Conservation (phyloP, 257 asterid genomes). For the Verbascum thapsus region DNA sequence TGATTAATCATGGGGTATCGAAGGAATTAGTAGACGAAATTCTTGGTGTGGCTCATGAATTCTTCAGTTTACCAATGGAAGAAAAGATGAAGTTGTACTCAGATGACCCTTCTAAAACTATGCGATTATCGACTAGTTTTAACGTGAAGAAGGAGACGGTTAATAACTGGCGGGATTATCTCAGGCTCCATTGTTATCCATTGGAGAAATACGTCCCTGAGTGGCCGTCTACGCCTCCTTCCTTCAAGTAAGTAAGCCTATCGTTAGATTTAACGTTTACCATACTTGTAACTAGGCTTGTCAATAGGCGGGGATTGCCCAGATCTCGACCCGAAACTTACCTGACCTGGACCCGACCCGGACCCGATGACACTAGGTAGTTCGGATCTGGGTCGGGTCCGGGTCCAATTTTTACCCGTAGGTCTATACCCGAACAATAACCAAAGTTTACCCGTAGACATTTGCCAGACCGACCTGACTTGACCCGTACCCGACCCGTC, state of each 20-base stretch:
- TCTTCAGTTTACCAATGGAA: conserved; percentile 52
- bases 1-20: conserved; percentile 55
- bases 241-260: conserved; percentile 50
- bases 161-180: conserved; percentile 66
- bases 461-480: too few species aligned
- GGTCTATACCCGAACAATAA: too few species aligned
- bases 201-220: conserved; percentile 58
- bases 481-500: too few species aligned
- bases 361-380: too few species aligned
- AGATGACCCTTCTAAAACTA: conserved; percentile 58
- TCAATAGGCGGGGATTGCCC: too few species aligned
- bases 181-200: conserved; percentile 63
- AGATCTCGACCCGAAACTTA: too few species aligned
- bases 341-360: too few species aligned
- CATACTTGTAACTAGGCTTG: too few species aligned
- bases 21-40: conserved; percentile 37
- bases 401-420: too few species aligned
- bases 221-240: conserved; percentile 59
- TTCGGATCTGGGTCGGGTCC: too few species aligned
- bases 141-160: conserved; percentile 60
- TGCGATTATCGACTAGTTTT: conserved; percentile 57
- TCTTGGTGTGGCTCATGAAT: conserved; percentile 45
- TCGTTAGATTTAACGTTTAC: background rate
- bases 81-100: conserved; percentile 66
- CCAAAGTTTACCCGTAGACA: too few species aligned